Percentiles rank a stretch among this genome's conserved stretches.
phyloP scores from a whole-genome alignment of 129 eudicot genomes.

The Chrysanthemum seticuspe region DNA sequence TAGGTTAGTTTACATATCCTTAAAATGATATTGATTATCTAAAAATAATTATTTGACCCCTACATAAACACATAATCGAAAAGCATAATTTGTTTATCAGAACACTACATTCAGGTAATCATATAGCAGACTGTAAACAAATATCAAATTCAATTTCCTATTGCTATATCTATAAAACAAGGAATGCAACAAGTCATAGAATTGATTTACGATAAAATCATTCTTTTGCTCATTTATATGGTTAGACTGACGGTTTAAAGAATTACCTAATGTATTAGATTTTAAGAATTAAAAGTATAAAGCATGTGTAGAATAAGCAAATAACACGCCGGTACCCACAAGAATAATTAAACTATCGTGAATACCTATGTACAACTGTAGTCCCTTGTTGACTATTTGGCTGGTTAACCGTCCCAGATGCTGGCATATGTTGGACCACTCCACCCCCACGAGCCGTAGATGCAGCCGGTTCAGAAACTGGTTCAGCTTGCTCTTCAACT shows the following conservation, averaged over 20 bases:
- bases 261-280: neutral
- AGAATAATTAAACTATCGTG: neutral
- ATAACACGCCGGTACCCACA: neutral
- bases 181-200: neutral
- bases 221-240: slow-evolving; percentile 4
- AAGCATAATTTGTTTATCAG: no score
- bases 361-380: slow-evolving; percentile 46
- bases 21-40: no score
- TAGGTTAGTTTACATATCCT: no score
- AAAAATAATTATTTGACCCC: no score
- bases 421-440: slow-evolving; percentile 15
- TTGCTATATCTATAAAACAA: neutral
- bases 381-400: slow-evolving; percentile 33
- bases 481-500: slow-evolving; percentile 37
- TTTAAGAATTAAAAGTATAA: slow-evolving; percentile 3
- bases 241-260: neutral
- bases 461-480: slow-evolving; percentile 29
- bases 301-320: neutral
- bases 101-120: no score
- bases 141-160: neutral
- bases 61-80: no score
- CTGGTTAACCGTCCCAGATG: slow-evolving; percentile 31
- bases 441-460: slow-evolving; percentile 30
- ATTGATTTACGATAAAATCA: neutral
- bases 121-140: neutral